Base-by-base conservation (phyloP, 2,329 filamentous ascomycete species). In the Pseudocercospora crystallina region DNA sequence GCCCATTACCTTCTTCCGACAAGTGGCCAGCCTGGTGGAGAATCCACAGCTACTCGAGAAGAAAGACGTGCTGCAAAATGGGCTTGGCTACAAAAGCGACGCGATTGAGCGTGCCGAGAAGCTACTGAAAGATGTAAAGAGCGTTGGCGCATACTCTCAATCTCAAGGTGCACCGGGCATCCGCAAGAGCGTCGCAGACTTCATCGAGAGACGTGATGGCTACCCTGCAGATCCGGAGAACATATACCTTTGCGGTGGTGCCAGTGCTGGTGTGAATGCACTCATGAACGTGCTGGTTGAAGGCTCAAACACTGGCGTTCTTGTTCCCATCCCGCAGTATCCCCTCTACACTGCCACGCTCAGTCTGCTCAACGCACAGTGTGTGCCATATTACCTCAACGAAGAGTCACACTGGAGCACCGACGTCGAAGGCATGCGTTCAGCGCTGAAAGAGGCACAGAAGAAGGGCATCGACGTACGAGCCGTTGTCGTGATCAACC, bases 1-100 rank as follows among this genome's bases (percentile, higher is more conserved):
- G 80, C 94, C 94, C 66, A 92, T 99, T 66, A 99, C 94, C 62
- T 99, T 96, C 80, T 96, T 99, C 83, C 86, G 94, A 63, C 92
- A 99, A 76, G 94, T 99, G 26, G 81, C 94, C 65, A 95, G 90
- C 74, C 73, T 99, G 56, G 74, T 97, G 52, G 94, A 99, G 79
- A 91, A 97, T 77, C 94, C 94, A 1, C 71, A 78, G 50, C 78
- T 99, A 31, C 79, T 99, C 53, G 81, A 96, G 67, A 85, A 95
- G 63, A 84, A 90, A 70, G 82, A 92, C 59, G 85, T 87, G n/a
- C 76, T 97, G 57, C 74, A 85, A 67, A 81, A 84, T 49, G 72
- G 78, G 38, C 80, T 97, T 60, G 90, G 87, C 59, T 99, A 97
- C 78, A 87, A 96, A 78, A 75, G 83, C 58, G 94, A 99, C 74